phyloP scores from a whole-genome alignment of 768 basidiomycete genomes.

The Boletus fagicola region DNA sequence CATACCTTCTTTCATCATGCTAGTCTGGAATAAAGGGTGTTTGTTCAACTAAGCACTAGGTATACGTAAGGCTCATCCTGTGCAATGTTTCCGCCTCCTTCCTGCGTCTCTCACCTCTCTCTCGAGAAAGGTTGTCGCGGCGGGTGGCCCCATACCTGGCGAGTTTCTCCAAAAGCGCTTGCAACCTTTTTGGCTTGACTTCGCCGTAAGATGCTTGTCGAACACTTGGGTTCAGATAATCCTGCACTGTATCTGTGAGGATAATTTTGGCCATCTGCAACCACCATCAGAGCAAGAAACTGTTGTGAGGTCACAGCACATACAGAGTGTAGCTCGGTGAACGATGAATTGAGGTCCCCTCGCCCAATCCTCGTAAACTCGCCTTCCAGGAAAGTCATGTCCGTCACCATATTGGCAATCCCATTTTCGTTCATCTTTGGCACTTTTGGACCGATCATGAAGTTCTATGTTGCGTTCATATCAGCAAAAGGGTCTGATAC shows the following conservation, averaged over 20 bases:
- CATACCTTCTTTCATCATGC: conserved; percentile 7
- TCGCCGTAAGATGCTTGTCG: conserved; percentile 64
- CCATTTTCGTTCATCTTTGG: conserved; percentile 86
- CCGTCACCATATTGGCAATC: conserved; percentile 79
- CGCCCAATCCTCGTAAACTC: conserved; percentile 77
- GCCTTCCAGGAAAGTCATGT: conserved; percentile 86
- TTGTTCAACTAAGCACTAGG: conserved; percentile 5
- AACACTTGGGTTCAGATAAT: conserved; percentile 70
- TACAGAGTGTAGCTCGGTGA: conserved; percentile 78
- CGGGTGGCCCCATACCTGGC: conserved; percentile 63
- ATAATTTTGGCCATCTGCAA: conserved; percentile 69
- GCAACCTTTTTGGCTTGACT: conserved; percentile 70
- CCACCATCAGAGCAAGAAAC: conserved; percentile 6
- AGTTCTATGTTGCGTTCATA: conserved; percentile 48
- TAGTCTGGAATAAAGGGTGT: conserved; percentile 10
- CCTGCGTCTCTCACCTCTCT: conserved; percentile 67
- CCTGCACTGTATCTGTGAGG: conserved; percentile 68
- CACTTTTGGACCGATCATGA: conserved; percentile 73
- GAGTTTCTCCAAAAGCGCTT: conserved; percentile 76
- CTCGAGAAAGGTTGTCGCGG: conserved; percentile 56
- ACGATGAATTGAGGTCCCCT: conserved; percentile 65
- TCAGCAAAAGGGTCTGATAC: conserved; percentile 1
- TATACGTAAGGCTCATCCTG: conserved; percentile 40
- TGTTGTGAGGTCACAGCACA: conserved; percentile 24
- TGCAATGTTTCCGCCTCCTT: conserved; percentile 80